These are phyloP conservation scores for Rhinocladiella mackenziei DNA, from an alignment of 2,329 filamentous ascomycete species.

Conservation along the genomic window DNA sequence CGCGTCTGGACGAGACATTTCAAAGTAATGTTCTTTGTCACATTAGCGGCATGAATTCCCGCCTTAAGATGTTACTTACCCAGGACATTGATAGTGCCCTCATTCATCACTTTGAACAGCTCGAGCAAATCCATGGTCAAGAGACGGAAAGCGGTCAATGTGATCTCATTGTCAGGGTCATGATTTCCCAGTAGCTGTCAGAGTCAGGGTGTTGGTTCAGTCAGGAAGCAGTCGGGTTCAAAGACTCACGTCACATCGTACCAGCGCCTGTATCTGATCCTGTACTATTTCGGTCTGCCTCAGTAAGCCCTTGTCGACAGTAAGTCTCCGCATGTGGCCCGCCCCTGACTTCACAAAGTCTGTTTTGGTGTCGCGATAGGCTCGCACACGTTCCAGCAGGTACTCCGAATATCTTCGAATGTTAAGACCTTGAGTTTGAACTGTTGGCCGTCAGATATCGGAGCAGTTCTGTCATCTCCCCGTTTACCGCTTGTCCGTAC, in stretches of 20 bases:
- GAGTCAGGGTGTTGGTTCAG: conserved; percentile 25
- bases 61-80: conserved; percentile 52
- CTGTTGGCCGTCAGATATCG: conserved; percentile 45
- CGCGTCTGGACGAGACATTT: conserved; percentile 92
- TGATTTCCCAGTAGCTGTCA: conserved; percentile 69
- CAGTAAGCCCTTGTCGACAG: conserved; percentile 85
- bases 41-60: conserved; percentile 24
- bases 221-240: conserved; percentile 34
- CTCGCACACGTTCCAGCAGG: conserved; percentile 73
- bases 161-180: conserved; percentile 95
- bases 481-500: too few species aligned
- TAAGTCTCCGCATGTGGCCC: conserved; percentile 75
- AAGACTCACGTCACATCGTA: conserved; percentile 76
- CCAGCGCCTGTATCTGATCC: conserved; percentile 74
- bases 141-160: conserved; percentile 85
- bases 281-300: conserved; percentile 90
- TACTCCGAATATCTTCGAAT: conserved; percentile 90
- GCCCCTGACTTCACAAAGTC: conserved; percentile 87
- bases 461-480: too few species aligned
- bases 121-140: conserved; percentile 84
- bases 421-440: conserved; percentile 90
- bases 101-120: conserved; percentile 91
- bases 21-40: conserved; percentile 81
- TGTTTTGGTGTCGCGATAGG: conserved; percentile 76
- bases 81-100: conserved; percentile 93